Evolutionary conservation across 306 rosid genomes (phyloP), one percentile per base, ranked within the genome.

Genomic region (Pyrus pyrifolia): DNA sequence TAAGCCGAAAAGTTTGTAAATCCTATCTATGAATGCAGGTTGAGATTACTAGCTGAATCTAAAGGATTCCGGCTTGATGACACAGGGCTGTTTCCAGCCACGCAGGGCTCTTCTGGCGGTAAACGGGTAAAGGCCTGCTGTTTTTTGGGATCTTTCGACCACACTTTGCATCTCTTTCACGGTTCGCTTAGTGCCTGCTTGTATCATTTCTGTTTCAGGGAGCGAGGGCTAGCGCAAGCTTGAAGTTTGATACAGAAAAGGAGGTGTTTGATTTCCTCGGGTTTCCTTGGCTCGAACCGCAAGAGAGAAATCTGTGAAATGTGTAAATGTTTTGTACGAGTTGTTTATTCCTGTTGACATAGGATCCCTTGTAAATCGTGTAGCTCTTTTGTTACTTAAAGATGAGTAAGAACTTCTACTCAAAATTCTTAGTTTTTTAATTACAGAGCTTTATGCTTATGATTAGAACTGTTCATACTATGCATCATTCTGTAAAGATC

Each of bases 21-120:
- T 5, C 15, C n/a, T 6, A 25, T 14, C 35, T 62, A 4, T 25
- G 33, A 60, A 38, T 85, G 76, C 87, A 95, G 98, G 85, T 85
- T 95, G 84, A 92, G 97, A 85, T 78, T 90, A 80, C 77, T 84
- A 68, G 97, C 98, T 52, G 98, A 90, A 77, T 83, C 98, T 46
- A 92, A 90, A 83, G 98, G 97, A 78, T 95, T 92, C 70, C 85
- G 88, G 78, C 96, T 95, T 46, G 98, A 95, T 72, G 98, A 92
- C 73, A 91, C 95, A 11, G 97, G 98, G 51, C 80, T 95, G 72
- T 92, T 86, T 84, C 97, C 97, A 21, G 85, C 92, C 10, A 87
- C 89, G 25, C 83, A 80, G 10, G 90, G 97, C 45, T 85, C 93
- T 31, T 58, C 63, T 25, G 88, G 91, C 2, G 79, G 92, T 53